Evolutionary conservation across 2,329 filamentous ascomycete genomes (phyloP), one percentile per base, ranked within the genome.

Genomic region (Colletotrichum echinochloae): DNA sequence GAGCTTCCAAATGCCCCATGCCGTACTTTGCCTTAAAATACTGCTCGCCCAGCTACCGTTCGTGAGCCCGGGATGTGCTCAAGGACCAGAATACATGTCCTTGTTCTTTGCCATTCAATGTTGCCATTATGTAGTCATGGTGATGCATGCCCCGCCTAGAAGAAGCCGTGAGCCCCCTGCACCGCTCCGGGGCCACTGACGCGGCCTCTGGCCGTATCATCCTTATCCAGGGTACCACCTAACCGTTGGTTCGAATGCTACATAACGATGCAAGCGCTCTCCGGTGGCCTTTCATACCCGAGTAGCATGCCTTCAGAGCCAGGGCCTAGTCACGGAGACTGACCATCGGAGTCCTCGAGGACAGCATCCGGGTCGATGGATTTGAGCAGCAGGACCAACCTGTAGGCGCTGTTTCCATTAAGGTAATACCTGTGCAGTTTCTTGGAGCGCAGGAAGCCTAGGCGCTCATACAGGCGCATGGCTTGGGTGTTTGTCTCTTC

Each of bases 381-480:
- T 78, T 92, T 95, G 62, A 98, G 83, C 73, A 95, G 91, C 46
- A 99, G 81, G 8, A 98, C 90, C 61, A 99, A 84, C 51, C 96
- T 88, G 79, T 96, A 99, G 2, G 96, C 96, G 66, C 94, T 97
- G 79, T 94, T 99, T 14, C 96, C 96, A 78, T 98, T 99, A 49
- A 99, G 84, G 76, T 99, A 99, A 79, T 99, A 99, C 52, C 96
- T 88, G 81, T 98, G 95, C 63, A 99, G 82, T 71, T 94, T 93
- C 82, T 99, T 99, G 71, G 94, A 97, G 61, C 95, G 87, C 28
- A 98, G 81, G 77, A 99, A 99, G 0, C 96, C 96, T 9, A 99
- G 85, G 0, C 94, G 87, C 80, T 99, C 95, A 81, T 99, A 99
- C 12, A 99, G 84, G 74, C 94, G 92, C 84, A 98, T 94, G 26